Evolutionary conservation across 2,329 filamentous ascomycete genomes (phyloP).

Genomic region (Alternaria angustiovoidea): DNA sequence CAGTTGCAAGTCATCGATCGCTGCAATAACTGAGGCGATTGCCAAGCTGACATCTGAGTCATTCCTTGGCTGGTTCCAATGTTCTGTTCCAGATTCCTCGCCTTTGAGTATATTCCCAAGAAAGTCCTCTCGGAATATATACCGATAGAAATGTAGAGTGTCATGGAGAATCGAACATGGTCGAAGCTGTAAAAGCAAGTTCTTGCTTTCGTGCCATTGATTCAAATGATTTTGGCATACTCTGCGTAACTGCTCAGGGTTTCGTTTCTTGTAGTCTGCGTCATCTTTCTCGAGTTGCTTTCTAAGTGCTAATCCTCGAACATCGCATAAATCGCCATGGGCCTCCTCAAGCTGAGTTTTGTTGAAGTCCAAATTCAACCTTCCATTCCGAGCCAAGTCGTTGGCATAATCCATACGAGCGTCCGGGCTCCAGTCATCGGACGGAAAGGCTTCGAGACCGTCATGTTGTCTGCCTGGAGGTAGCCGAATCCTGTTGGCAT

Average conservation of each 20-base stretch:
- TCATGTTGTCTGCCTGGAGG: not conserved
- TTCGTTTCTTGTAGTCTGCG: too few species aligned
- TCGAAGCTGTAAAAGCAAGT: too few species aligned
- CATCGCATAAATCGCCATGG: not conserved
- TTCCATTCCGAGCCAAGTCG: not conserved
- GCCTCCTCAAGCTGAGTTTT: not conserved
- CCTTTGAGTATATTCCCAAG: too few species aligned
- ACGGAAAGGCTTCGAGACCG: not conserved
- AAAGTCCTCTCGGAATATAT: too few species aligned
- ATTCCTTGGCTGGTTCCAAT: too few species aligned
- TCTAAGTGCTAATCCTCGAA: not conserved
- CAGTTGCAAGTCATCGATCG: conserved; percentile 16
- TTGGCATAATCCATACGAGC: not conserved
- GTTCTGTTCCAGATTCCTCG: too few species aligned
- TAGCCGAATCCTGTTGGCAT: not conserved
- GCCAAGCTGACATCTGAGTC: not conserved
- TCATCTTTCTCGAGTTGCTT: not conserved
- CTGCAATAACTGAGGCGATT: conserved; percentile 21
- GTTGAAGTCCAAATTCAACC: not conserved
- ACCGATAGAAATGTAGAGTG: too few species aligned
- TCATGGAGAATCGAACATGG: too few species aligned
- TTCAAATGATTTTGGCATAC: too few species aligned
- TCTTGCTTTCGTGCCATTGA: too few species aligned
- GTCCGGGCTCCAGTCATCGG: not conserved
- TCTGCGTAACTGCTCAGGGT: too few species aligned